phyloP scores from a whole-genome alignment of 2,329 filamentous ascomycete species.

The Beauveria varroae region DNA sequence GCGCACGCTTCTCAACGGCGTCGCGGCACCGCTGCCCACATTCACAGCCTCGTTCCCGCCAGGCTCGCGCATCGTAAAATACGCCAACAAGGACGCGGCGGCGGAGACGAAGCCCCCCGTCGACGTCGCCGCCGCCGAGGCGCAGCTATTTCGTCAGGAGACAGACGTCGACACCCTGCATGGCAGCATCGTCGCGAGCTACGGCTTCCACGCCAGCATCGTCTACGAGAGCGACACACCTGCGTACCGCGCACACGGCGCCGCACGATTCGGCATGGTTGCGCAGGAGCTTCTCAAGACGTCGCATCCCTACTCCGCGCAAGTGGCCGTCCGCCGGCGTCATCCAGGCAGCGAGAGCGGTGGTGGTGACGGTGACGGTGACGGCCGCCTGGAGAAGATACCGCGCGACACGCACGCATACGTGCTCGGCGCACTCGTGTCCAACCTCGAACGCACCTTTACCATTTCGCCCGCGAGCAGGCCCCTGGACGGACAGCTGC shows the following conservation, averaged over 20 bases:
- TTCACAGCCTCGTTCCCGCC: slow-evolving; percentile 56
- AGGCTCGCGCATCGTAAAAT: slow-evolving; percentile 43
- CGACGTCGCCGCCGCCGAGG: slow-evolving; percentile 3
- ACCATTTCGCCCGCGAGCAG: slow-evolving; percentile 67
- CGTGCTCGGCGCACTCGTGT: slow-evolving; percentile 67
- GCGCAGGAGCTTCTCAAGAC: slow-evolving; percentile 63
- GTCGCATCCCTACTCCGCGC: slow-evolving; percentile 42
- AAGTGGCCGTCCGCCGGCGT: slow-evolving; percentile 27
- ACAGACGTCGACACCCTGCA: slow-evolving; percentile 39
- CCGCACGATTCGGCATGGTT: slow-evolving; percentile 75
- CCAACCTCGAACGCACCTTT: slow-evolving; percentile 74
- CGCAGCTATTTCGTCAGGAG: slow-evolving; percentile 21
- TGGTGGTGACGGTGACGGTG: slow-evolving; percentile 11
- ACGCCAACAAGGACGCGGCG: slow-evolving; percentile 16
- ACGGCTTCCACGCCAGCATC: slow-evolving; percentile 81
- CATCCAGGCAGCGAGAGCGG: neutral
- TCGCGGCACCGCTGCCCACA: slow-evolving; percentile 46
- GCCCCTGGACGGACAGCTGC: slow-evolving; percentile 63
- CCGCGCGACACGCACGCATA: slow-evolving; percentile 58
- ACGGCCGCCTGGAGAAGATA: slow-evolving; percentile 14
- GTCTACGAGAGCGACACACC: slow-evolving; percentile 87
- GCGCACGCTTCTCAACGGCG: slow-evolving; percentile 53
- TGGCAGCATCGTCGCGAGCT: slow-evolving; percentile 80
- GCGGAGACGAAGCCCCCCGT: slow-evolving; percentile 1
- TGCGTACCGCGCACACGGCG: slow-evolving; percentile 69